phyloP scores from a whole-genome alignment of 306 rosid genomes.

The Casuarina equisetifolia region DNA sequence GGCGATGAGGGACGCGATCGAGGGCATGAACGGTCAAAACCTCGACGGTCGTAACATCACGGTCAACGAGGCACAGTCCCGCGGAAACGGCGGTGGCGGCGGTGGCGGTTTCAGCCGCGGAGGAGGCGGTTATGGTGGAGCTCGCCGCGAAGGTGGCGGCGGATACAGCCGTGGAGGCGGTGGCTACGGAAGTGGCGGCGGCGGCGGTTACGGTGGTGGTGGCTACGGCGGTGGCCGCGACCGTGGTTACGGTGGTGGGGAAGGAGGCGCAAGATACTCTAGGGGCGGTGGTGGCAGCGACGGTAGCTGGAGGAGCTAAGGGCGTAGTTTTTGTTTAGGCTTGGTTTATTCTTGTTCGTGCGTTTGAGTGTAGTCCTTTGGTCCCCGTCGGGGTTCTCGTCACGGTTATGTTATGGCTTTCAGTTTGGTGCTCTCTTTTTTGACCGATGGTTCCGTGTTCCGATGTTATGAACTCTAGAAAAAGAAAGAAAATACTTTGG shows the following conservation, averaged over 20 bases:
- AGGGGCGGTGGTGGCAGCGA: conserved; percentile 62
- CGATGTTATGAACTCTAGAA: background rate
- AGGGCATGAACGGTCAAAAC: conserved; percentile 81
- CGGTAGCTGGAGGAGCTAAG: conserved; percentile 74
- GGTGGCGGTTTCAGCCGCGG: conserved; percentile 47
- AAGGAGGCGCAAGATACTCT: conserved; percentile 48
- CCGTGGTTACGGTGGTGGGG: conserved; percentile 41
- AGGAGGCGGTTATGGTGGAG: conserved; percentile 28
- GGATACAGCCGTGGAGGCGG: conserved; percentile 28
- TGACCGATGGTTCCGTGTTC: conserved; percentile 10
- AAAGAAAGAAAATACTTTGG: background rate
- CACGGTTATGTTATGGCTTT: conserved; percentile 21
- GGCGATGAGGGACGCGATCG: conserved; percentile 77
- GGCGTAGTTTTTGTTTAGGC: background rate
- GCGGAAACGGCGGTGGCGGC: conserved; percentile 60
- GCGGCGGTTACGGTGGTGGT: conserved; percentile 39
- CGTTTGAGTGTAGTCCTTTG: background rate
- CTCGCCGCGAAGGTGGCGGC: conserved; percentile 21
- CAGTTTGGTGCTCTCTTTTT: background rate
- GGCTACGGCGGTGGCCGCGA: conserved; percentile 42
- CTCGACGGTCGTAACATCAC: conserved; percentile 92
- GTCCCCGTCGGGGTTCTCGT: too few relatives aligned
- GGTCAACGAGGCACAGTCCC: conserved; percentile 87
- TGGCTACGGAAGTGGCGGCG: conserved; percentile 10
- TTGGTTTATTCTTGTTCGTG: background rate